A percentile compares a stretch with the other conserved stretches of the same genome.
Evolutionary conservation across 1,139 yeast species (phyloP).

Genomic region (Pneumocystis carinii): DNA sequence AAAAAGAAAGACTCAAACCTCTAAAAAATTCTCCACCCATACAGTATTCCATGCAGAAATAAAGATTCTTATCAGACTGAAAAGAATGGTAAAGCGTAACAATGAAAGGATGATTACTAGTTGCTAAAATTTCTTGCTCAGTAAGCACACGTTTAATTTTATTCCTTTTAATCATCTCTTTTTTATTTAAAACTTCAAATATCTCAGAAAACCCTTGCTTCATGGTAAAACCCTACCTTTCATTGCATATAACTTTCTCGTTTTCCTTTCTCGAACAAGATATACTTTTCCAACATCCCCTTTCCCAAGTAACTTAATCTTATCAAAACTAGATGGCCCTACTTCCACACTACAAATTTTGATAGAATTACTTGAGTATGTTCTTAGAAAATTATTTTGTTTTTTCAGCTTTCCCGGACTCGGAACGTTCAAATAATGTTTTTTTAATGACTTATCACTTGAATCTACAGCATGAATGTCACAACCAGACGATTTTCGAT

Average conservation of each 20-base stretch:
- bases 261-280: conserved; percentile 64
- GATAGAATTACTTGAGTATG: conserved; percentile 58
- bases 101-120: conserved; percentile 92
- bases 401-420: background rate
- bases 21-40: conserved; percentile 99
- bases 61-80: conserved; percentile 85
- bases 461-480: background rate
- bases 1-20: conserved; percentile 9
- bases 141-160: conserved; percentile 89
- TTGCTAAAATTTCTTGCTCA: conserved; percentile 90
- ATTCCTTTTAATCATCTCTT: conserved; percentile 88
- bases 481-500: background rate
- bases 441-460: background rate
- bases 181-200: conserved; percentile 48
- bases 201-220: no score
- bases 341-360: conserved; percentile 68
- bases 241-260: conserved; percentile 76
- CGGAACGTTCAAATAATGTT: background rate
- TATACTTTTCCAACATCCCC: conserved; percentile 98
- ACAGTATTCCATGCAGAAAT: conserved; percentile 95
- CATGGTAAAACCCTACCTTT: conserved; percentile 26
- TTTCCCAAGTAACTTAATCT: conserved; percentile 72
- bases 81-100: conserved; percentile 92
- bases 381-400: conserved; percentile 24
- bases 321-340: conserved; percentile 74